Evolutionary conservation across 2,329 filamentous ascomycete species (phyloP).

Genomic region (Venturia nashicola): DNA sequence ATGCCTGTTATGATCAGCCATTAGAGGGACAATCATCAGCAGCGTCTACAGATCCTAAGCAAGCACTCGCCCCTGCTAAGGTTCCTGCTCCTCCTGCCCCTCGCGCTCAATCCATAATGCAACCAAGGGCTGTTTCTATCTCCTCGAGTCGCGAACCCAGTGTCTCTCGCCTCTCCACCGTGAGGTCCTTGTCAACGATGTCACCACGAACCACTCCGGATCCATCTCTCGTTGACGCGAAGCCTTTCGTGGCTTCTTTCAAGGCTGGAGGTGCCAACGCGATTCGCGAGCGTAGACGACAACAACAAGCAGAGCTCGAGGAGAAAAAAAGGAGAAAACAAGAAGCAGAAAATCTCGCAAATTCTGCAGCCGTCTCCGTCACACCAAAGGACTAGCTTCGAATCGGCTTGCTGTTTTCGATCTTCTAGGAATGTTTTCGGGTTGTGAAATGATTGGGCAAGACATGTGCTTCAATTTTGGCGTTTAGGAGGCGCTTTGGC

Average conservation of each 20-base stretch:
- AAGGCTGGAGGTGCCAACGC: slow-evolving; percentile 1
- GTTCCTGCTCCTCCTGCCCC: background rate
- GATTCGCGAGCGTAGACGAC: background rate
- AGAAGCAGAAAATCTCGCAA: background rate
- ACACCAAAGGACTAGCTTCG: background rate
- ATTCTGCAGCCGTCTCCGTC: background rate
- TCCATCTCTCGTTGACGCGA: background rate
- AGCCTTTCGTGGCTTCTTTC: background rate
- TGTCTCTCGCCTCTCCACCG: background rate
- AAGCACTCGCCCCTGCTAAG: background rate
- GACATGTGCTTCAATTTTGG: background rate
- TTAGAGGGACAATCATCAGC: background rate
- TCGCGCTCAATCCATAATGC: background rate
- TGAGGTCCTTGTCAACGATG: too few relatives aligned
- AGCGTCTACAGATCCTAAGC: background rate
- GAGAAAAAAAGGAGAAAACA: background rate
- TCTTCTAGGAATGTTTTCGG: background rate
- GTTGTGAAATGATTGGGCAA: background rate
- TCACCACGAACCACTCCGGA: background rate
- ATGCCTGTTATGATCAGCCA: background rate
- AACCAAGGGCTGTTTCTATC: background rate
- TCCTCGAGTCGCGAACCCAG: background rate
- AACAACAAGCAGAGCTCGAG: background rate
- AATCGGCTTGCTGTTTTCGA: background rate
- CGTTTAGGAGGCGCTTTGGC: background rate